A percentile compares a stretch with the other conserved stretches of the same genome.
Conservation (phyloP, 192 early-diverging fungal genomes). For the Backusella mclennaniae region DNA sequence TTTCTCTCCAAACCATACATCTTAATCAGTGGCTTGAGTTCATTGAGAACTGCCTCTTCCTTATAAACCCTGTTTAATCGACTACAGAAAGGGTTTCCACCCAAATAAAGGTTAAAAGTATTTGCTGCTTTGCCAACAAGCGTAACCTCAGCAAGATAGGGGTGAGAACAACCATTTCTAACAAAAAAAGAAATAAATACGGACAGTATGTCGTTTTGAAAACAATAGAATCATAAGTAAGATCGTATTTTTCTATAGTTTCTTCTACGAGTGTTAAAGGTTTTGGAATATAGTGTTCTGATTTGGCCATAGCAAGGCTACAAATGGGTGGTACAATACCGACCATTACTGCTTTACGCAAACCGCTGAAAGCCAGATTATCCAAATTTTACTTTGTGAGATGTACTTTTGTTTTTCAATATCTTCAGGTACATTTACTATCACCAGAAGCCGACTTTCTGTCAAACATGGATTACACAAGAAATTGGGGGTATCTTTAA, state of each 20-base stretch:
- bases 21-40: slow-evolving; percentile 74
- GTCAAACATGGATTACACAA: slow-evolving; percentile 77
- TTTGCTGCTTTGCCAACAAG: slow-evolving; percentile 93
- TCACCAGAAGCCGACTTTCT: slow-evolving; percentile 86
- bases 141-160: slow-evolving; percentile 90
- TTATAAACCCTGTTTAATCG: slow-evolving; percentile 88
- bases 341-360: slow-evolving; percentile 86
- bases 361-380: slow-evolving; percentile 73
- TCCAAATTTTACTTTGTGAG: slow-evolving; percentile 76
- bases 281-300: slow-evolving; percentile 86
- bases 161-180: slow-evolving; percentile 89
- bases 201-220: slow-evolving; percentile 97
- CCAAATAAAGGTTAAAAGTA: slow-evolving; percentile 92
- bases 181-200: background rate
- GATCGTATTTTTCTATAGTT: slow-evolving; percentile 71
- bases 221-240: slow-evolving; percentile 83
- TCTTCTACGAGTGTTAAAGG: slow-evolving; percentile 77
- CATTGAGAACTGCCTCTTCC: slow-evolving; percentile 82
- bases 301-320: slow-evolving; percentile 92
- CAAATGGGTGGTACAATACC: slow-evolving; percentile 93
- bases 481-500: slow-evolving; percentile 75
- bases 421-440: slow-evolving; percentile 71
- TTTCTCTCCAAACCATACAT: slow-evolving; percentile 68
- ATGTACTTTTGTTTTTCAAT: slow-evolving; percentile 61
- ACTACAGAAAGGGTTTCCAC: slow-evolving; percentile 80